Conservation (phyloP, 352 stramenopile genomes). For the Phytophthora lateralis region DNA sequence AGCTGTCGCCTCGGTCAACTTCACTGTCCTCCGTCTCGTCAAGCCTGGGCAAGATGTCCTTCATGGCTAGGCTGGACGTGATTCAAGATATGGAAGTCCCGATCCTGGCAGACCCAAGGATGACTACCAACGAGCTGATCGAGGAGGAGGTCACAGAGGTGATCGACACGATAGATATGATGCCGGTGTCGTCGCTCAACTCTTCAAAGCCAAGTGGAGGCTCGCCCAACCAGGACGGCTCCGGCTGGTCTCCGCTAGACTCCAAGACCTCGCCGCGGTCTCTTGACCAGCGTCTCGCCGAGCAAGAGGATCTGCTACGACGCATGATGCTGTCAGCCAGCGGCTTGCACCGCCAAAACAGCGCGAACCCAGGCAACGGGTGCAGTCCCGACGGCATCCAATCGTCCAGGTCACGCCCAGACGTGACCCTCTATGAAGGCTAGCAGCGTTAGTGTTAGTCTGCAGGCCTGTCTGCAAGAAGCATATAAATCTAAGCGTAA, state of each 20-base stretch:
- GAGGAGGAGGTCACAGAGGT: slow-evolving; percentile 44
- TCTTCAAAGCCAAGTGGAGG: slow-evolving; percentile 6
- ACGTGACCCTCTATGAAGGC: slow-evolving; percentile 34
- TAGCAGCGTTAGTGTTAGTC: slow-evolving; percentile 7
- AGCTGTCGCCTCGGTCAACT: slow-evolving; percentile 27
- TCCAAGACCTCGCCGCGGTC: slow-evolving; percentile 38
- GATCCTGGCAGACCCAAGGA: slow-evolving; percentile 28
- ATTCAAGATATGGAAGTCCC: slow-evolving; percentile 39
- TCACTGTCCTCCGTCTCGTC: slow-evolving; percentile 25
- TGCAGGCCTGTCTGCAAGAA: slow-evolving; percentile 23
- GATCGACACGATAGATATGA: slow-evolving; percentile 60
- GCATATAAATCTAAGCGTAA: slow-evolving; percentile 32
- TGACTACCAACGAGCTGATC: slow-evolving; percentile 22
- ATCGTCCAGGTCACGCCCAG: slow-evolving; percentile 22
- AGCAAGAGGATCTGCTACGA: slow-evolving; percentile 50
- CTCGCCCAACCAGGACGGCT: slow-evolving; percentile 17
- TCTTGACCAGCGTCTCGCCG: slow-evolving; percentile 43
- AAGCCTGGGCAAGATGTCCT: slow-evolving; percentile 41
- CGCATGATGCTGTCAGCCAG: slow-evolving; percentile 47
- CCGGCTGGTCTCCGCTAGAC: slow-evolving; percentile 25
- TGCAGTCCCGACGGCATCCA: slow-evolving; percentile 17
- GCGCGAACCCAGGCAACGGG: slow-evolving; percentile 18
- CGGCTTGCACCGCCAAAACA: slow-evolving; percentile 20
- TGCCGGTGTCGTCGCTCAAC: slow-evolving; percentile 26
- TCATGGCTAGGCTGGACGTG: slow-evolving; percentile 41